Evolutionary conservation across 2,329 filamentous ascomycete genomes (phyloP).

Genomic region (Colletotrichum melonis): DNA sequence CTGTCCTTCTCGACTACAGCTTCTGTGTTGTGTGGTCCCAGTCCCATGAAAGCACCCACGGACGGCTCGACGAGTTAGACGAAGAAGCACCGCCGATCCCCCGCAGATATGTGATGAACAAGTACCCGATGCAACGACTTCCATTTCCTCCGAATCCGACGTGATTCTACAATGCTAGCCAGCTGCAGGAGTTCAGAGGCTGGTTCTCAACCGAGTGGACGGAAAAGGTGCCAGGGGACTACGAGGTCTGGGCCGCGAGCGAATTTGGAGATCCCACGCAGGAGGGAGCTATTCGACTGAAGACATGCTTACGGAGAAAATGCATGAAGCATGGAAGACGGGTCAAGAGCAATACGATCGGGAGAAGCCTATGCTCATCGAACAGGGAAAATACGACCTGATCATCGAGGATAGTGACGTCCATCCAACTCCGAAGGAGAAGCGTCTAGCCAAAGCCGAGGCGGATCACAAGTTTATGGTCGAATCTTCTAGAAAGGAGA

Average conservation of each 20-base stretch:
- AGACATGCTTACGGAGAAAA: background rate
- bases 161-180: no score
- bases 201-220: background rate
- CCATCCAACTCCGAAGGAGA: background rate
- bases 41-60: background rate
- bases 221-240: background rate
- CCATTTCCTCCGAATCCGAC: no score
- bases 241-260: background rate
- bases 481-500: no score
- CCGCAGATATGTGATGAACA: background rate
- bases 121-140: background rate
- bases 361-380: background rate
- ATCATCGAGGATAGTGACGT: background rate
- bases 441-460: background rate
- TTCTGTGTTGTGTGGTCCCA: background rate
- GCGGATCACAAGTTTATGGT: background rate
- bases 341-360: background rate
- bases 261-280: background rate
- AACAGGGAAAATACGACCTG: background rate
- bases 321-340: fast-evolving
- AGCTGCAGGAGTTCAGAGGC: background rate
- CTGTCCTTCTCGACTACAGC: background rate
- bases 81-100: background rate
- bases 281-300: background rate
- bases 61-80: background rate